phyloP scores from a whole-genome alignment of 805 yeast genomes.

The Metschnikowia cerradonensis region DNA sequence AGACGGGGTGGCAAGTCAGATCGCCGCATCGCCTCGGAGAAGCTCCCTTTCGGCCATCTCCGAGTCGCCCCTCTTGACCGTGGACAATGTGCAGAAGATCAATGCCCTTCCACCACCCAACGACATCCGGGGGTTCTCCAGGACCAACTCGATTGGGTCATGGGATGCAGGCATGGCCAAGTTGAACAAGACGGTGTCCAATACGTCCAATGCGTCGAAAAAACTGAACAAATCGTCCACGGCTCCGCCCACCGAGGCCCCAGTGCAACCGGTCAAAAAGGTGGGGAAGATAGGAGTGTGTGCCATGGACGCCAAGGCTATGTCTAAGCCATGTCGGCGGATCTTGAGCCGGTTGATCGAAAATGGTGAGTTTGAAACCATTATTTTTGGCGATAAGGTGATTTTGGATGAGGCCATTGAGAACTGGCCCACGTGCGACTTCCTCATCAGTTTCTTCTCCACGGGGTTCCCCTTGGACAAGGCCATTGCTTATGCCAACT shows the following conservation, averaged over 20 bases:
- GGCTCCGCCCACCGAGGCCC: not conserved
- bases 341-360: constrained; percentile 84
- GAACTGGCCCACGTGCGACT: constrained; percentile 99
- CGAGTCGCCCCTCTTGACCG: constrained; percentile 15
- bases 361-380: constrained; percentile 93
- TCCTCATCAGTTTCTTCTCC: constrained; percentile 88
- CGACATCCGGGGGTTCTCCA: constrained; percentile 15
- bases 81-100: constrained; percentile 18
- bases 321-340: constrained; percentile 92
- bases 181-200: constrained; percentile 35
- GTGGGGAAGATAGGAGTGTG: constrained; percentile 97
- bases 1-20: constrained; percentile 16
- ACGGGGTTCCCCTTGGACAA: constrained; percentile 94
- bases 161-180: constrained; percentile 21
- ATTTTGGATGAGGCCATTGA: constrained; percentile 90
- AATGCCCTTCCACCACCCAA: constrained; percentile 14
- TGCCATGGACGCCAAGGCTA: constrained; percentile 96
- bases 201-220: constrained; percentile 30
- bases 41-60: constrained; percentile 17
- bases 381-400: constrained; percentile 95
- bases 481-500: constrained; percentile 84
- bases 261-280: constrained; percentile 40
- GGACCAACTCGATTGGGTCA: constrained; percentile 21
- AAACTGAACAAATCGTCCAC: constrained; percentile 28
- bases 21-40: constrained; percentile 15